A percentile compares a stretch with the other conserved stretches of the same genome.
Conservation (phyloP, 371 early-diverging fungal genomes). For the Saksenaea vasiformis region DNA sequence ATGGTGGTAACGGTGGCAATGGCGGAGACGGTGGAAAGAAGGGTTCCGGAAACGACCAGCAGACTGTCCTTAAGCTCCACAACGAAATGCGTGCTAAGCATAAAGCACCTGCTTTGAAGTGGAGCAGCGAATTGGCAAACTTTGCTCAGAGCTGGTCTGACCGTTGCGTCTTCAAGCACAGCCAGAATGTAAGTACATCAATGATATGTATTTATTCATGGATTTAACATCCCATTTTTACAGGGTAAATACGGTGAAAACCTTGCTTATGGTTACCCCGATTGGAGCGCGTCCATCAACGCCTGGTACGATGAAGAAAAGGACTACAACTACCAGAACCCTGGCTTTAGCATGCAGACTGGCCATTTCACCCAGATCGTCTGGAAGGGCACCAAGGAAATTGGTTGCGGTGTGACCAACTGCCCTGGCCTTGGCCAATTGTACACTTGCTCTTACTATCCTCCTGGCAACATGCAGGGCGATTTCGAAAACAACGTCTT, state of each 20-base stretch:
- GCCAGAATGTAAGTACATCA: neutral
- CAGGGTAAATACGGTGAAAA: conserved; percentile 32
- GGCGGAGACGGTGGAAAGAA: neutral
- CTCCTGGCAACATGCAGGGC: conserved; percentile 36
- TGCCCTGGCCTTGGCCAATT: conserved; percentile 30
- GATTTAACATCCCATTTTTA: no score
- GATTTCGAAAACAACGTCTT: conserved; percentile 16
- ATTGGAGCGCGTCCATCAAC: conserved; percentile 24
- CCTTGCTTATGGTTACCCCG: conserved; percentile 35
- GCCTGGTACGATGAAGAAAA: conserved; percentile 43
- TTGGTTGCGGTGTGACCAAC: conserved; percentile 40
- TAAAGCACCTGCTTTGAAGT: conserved; percentile 42
- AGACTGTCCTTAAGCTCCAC: conserved; percentile 33
- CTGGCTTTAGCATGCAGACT: conserved; percentile 3
- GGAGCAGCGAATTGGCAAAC: conserved; percentile 39
- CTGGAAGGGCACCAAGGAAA: conserved; percentile 38
- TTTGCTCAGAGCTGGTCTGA: conserved; percentile 53
- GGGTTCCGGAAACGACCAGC: neutral
- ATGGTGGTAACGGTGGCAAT: neutral
- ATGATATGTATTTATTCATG: no score
- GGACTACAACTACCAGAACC: conserved; percentile 28
- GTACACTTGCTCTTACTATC: conserved; percentile 45
- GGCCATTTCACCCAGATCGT: conserved; percentile 49
- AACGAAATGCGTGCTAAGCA: conserved; percentile 51
- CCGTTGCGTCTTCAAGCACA: conserved; percentile 45